Evolutionary conservation across 495 filamentous ascomycete species (phyloP).

Genomic region (Penicillium herquei): DNA sequence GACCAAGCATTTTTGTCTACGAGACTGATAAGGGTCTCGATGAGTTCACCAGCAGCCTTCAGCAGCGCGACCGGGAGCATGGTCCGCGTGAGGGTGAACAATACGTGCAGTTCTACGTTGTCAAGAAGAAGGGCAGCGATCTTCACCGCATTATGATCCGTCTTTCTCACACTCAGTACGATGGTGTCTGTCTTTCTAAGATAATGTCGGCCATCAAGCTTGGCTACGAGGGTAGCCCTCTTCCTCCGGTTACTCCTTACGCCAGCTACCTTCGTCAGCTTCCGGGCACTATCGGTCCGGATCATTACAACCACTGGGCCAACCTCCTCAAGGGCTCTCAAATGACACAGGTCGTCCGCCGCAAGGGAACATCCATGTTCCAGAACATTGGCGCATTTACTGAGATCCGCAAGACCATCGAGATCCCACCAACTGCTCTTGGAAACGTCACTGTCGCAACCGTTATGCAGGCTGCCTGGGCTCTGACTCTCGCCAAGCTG

Average conservation of each 20-base stretch:
- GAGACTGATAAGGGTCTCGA: conserved; percentile 52
- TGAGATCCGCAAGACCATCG: conserved; percentile 38
- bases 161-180: conserved; percentile 74
- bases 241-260: conserved; percentile 51
- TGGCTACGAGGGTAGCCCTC: conserved; percentile 48
- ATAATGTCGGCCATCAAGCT: conserved; percentile 56
- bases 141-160: conserved; percentile 61
- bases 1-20: conserved; percentile 51
- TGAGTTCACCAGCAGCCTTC: conserved; percentile 49
- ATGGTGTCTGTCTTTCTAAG: conserved; percentile 65
- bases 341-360: conserved; percentile 46
- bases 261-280: conserved; percentile 58
- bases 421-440: conserved; percentile 37
- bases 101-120: conserved; percentile 60
- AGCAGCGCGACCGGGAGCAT: conserved; percentile 47
- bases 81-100: conserved; percentile 59
- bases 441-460: conserved; percentile 55
- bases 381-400: conserved; percentile 37
- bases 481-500: conserved; percentile 51
- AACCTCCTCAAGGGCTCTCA: conserved; percentile 41
- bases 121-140: conserved; percentile 47
- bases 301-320: conserved; percentile 54
- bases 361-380: conserved; percentile 37
- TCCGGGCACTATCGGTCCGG: conserved; percentile 41
- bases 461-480: conserved; percentile 58